Base-by-base conservation (phyloP, 225 moss, liverwort and hornwort genomes). In the Climacium dendroides region DNA sequence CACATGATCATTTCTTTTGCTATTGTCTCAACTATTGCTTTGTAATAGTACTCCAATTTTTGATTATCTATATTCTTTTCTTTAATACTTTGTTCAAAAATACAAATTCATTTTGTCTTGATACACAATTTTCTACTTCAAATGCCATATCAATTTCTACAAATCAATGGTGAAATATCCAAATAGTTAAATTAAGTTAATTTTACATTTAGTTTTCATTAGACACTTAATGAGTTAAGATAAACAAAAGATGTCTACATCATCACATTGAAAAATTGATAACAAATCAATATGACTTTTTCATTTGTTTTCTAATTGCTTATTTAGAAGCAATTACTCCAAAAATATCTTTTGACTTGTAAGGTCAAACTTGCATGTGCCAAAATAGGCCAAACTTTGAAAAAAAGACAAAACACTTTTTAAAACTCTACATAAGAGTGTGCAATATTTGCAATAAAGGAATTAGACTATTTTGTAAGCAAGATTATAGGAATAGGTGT, bases 391-490 rank as follows among this genome's bases (percentile, higher is more conserved):
- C 10, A 45, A 45, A 45, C 0, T 72, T 6, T 72, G 43, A 0
- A 16, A 0, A 72, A 16, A 17, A 45, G 6, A 45, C 43, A 72
- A 45, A 45, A 29, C 11, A 18, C 6, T 72, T 18, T 29, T 29
- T 25, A 0, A 3, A 17, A 45, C 6, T 16, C 29, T 47, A 45
- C 1, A 10, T 28, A 5, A 9, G 24, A 71, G 9, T 28, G 28
- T 15, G 5, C 9, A 43, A 28, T 41, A 24, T 43, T 43, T 71
- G 16, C 9, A 71, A 71, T 5, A 5, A 2, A n/a, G n/a, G n/a
- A n/a, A n/a, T n/a, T n/a, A n/a, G n/a, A 10, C 3, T 29, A 29
- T 1, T 17, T 45, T 45, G 17, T 0, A 0, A 1, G 2, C 5
- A 28, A 43, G 16, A 43, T 43, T 43, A 26, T 9, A 28, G 5